Conservation (phyloP, 2,329 filamentous ascomycete genomes). For the Emmonsiellopsis sp. region DNA sequence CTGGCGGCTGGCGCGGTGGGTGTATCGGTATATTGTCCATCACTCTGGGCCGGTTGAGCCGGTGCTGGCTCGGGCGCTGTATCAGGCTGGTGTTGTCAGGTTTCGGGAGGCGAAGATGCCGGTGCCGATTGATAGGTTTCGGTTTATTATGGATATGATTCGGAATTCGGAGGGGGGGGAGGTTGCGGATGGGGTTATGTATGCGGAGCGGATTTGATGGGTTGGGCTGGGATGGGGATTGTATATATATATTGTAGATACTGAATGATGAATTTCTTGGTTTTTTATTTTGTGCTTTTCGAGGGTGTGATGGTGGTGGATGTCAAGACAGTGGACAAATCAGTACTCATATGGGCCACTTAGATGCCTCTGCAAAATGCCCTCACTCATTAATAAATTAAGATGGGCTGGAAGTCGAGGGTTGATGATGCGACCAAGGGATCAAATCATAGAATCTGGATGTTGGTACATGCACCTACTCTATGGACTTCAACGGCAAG, state of each 20-base stretch:
- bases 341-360: too few relatives aligned
- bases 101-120: slow-evolving; percentile 27
- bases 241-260: not conserved
- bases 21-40: slow-evolving; percentile 36
- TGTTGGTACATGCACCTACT: too few relatives aligned
- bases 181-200: slow-evolving; percentile 24
- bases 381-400: not conserved
- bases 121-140: slow-evolving; percentile 26
- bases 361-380: too few relatives aligned
- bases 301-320: too few relatives aligned
- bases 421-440: too few relatives aligned
- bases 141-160: slow-evolving; percentile 38
- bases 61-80: slow-evolving; percentile 39
- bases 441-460: too few relatives aligned
- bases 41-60: slow-evolving; percentile 34
- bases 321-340: too few relatives aligned
- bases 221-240: not conserved
- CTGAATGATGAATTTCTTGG: too few relatives aligned
- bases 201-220: not conserved
- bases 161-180: slow-evolving; percentile 33
- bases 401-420: not conserved
- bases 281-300: too few relatives aligned
- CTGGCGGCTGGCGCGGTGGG: slow-evolving; percentile 37
- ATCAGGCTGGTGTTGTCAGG: slow-evolving; percentile 39
- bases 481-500: too few relatives aligned